Percentiles rank a stretch among this genome's conserved stretches.
These are phyloP conservation scores for Ramaria rubella DNA, from an alignment of 768 basidiomycete species.

Conservation along the genomic window DNA sequence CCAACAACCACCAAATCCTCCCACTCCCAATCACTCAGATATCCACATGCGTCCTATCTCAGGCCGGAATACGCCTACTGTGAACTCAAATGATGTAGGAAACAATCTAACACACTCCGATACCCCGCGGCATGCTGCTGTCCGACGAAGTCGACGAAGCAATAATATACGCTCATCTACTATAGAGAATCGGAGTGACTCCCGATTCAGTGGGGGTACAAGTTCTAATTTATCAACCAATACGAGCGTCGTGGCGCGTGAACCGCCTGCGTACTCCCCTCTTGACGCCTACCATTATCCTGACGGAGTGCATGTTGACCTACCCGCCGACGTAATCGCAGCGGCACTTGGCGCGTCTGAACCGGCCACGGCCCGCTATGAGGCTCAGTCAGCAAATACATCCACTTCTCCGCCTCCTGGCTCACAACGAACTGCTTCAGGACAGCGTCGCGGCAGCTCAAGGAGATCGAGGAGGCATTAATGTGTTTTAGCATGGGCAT, in stretches of 20 bases:
- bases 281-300: slow-evolving; percentile 76
- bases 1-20: slow-evolving; percentile 61
- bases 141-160: slow-evolving; percentile 25
- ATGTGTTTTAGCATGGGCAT: neutral
- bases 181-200: neutral
- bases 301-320: slow-evolving; percentile 88
- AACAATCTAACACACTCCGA: neutral
- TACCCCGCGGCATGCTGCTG: neutral
- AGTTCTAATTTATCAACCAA: slow-evolving; percentile 7
- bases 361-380: neutral
- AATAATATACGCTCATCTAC: neutral
- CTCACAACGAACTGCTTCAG: neutral
- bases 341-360: slow-evolving; percentile 69
- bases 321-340: slow-evolving; percentile 88
- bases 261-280: slow-evolving; percentile 87
- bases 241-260: slow-evolving; percentile 28
- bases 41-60: slow-evolving; percentile 71
- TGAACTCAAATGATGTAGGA: neutral
- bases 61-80: slow-evolving; percentile 18
- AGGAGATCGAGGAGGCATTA: neutral
- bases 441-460: neutral
- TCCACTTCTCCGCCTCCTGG: neutral
- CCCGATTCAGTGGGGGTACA: neutral
- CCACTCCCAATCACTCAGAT: slow-evolving; percentile 78
- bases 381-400: neutral